Base-by-base conservation (phyloP, 1,139 yeast genomes). In the Yamadazyma songkhlaensis region DNA sequence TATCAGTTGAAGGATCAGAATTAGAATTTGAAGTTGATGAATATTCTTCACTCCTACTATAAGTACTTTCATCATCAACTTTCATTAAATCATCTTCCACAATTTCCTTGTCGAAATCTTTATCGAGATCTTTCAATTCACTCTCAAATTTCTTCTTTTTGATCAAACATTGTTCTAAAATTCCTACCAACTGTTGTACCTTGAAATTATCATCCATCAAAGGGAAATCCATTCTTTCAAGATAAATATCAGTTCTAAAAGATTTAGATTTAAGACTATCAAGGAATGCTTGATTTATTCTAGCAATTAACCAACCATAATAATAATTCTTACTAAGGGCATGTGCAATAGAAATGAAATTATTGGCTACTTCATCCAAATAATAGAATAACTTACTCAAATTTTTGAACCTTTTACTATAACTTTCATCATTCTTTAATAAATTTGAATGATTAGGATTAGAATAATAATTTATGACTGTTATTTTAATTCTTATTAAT, bases 291-390 rank as follows among this genome's bases (percentile, higher is more conserved):
- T 31, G 37, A 22, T 36, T 32, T 30, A 43, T 30, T 34, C 45
- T 43, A n/a, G 49, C 35, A 12, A 46, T 34, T 3, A 47, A 32
- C 52, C 52, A 48, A 13, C 50, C 32, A 32, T 45, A 48, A 29
- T 34, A 48, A 26, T 48, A 48, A 27, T 40, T 44, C 22, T 40
- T 40, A 38, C 51, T 45, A 22, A 46, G 46, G 13, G 34, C 31
- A 21, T 34, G 36, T 9, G 47, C 40, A 35, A 48, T 41, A n/a
- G 34, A 29, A 11, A 33, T 30, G 11, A 48, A 39, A 21, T 37
- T 23, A 25, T 36, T 31, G n/a, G 14, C 29, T 8, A 46, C 41
- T 26, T 48, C 49, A n/a, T 25, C 21, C 8, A 43, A 32, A 25
- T 41, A 41, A 12, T 29, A 31, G 29, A 40, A 37, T 13, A 48